Base-by-base conservation (phyloP, 2,329 filamentous ascomycete species). In the Colletotrichum cordylinicola region DNA sequence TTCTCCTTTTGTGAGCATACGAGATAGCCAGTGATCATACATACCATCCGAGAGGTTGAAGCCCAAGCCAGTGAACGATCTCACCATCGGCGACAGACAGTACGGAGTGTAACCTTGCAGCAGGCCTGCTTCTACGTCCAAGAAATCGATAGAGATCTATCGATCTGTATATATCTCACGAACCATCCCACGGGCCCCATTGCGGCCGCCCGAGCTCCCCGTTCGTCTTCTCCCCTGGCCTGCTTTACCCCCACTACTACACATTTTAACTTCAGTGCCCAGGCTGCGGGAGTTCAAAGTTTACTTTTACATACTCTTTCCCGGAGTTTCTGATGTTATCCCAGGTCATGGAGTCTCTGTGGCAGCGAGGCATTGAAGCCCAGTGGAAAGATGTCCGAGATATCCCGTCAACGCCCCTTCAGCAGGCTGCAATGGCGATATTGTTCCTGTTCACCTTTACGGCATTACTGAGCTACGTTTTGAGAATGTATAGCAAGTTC, bases 401-500 rank as follows among this genome's bases (percentile, higher is more conserved):
- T 43, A 82, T 84, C 7, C 83, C 82, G 2, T 83, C 82, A 10
- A 79, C 82, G 12, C 78, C 82, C 13, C 79, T 83, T 9, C 84
- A 85, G 61, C 72, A 78, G 18, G 77, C 75, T 16, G 83, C 79
- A 2, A 74, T 84, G 8, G 80, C 80, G 24, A 77, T 84, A 33
- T 72, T 83, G 21, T 83, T 85, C 72, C 61, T 83, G 24, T 83
- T 84, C 16, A 82, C 84, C 0, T 33, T 58, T 8, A 39, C 27
- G 4, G 74, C 74, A 9, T 52, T 85, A n/a, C 79, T 82, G 15
- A 75, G 81, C 55, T 61, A 83, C 3, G 55, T 80, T 2, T 78
- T 83, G 10, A 62, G 70, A 2, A 72, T 84, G 69, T 77, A 83
- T 33, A 74, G 71, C 24, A 69, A 65, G 24, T 33, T 69, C 24